These are phyloP conservation scores for Puccinia triticina DNA, from an alignment of 1,284 basidiomycete genomes.

Conservation along the genomic window DNA sequence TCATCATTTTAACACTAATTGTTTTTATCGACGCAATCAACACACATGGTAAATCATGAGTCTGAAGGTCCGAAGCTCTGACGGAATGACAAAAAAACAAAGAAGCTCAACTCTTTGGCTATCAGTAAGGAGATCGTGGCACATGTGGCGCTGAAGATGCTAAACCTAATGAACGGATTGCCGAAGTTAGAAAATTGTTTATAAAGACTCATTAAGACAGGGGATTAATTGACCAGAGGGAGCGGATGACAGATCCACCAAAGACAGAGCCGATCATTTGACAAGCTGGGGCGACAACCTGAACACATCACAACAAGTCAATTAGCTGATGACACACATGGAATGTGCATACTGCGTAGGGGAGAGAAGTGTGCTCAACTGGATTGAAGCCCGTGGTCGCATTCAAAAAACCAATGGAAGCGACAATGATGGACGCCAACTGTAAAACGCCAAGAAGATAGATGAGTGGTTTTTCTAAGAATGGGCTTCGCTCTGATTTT, in stretches of 20 bases:
- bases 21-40: neutral
- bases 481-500: neutral
- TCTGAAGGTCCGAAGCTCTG: neutral
- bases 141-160: constrained; percentile 48
- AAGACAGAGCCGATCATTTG: constrained; percentile 51
- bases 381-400: constrained; percentile 52
- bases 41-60: neutral
- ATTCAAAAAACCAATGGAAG: constrained; percentile 51
- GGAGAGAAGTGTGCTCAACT: constrained; percentile 22
- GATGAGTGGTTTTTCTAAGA: neutral
- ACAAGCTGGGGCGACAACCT: constrained; percentile 52
- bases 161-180: constrained; percentile 41
- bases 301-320: neutral
- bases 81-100: neutral
- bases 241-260: constrained; percentile 51
- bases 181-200: neutral
- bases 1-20: constrained; percentile 51
- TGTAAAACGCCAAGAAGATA: neutral
- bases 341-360: neutral
- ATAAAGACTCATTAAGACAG: neutral
- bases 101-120: constrained; percentile 43
- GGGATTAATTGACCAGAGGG: constrained; percentile 32
- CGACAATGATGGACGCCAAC: constrained; percentile 36
- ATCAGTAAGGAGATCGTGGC: constrained; percentile 50
- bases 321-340: neutral